Evolutionary conservation across 169 alveolate species (phyloP).

Genomic region (Cyclospora cayetanensis): DNA sequence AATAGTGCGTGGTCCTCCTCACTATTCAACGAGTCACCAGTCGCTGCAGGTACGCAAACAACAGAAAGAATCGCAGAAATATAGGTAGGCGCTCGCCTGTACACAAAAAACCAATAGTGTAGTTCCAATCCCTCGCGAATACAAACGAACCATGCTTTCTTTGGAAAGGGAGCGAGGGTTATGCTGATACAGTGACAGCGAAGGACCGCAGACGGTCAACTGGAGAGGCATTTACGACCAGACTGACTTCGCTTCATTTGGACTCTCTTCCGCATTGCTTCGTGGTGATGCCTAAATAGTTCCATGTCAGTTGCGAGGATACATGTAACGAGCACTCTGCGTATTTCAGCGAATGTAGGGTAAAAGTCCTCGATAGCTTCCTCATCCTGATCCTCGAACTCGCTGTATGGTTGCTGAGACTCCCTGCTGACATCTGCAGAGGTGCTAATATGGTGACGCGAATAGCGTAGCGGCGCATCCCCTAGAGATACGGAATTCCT

Average conservation of each 20-base stretch:
- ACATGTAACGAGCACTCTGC: conserved; percentile 55
- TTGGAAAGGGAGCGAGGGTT: no score
- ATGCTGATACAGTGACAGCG: no score
- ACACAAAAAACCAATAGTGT: no score
- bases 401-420: not conserved
- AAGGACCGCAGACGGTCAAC: no score
- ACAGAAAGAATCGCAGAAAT: not conserved
- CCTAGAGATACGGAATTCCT: no score
- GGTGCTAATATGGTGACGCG: no score
- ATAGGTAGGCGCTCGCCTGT: not conserved
- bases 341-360: conserved; percentile 58
- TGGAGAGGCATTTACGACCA: not conserved
- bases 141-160: no score
- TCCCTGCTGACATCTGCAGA: no score
- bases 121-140: no score
- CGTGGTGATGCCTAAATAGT: conserved; percentile 70
- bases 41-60: not conserved
- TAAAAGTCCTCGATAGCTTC: conserved; percentile 4
- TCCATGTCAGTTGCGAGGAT: conserved; percentile 75
- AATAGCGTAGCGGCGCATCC: no score
- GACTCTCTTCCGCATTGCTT: conserved; percentile 70
- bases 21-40: conserved; percentile 34
- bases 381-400: not conserved
- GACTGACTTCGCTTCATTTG: conserved; percentile 70
- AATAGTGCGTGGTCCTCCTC: conserved; percentile 67